Percentiles rank a stretch among this genome's conserved stretches.
Conservation (phyloP, 345 rosid species). For the Rhodamnia argentea region DNA sequence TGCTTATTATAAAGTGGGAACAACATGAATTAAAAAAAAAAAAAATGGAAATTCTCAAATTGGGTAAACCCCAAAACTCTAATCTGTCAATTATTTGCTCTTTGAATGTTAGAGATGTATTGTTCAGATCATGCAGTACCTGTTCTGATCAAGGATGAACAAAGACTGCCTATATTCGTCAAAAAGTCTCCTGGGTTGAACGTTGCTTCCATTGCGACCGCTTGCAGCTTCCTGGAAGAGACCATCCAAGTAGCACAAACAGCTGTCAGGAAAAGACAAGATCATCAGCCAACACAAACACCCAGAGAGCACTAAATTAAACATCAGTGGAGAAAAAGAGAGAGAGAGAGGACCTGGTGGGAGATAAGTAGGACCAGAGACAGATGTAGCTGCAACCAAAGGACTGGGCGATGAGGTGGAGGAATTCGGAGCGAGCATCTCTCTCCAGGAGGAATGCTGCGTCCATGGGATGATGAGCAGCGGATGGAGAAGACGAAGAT, state of each 20-base stretch:
- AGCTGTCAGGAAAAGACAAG: conserved; percentile 21
- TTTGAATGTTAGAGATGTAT: background rate
- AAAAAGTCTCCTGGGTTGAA: conserved; percentile 33
- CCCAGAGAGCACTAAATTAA: background rate
- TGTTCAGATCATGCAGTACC: conserved; percentile 7
- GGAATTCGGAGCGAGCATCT: conserved; percentile 24
- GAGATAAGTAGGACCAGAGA: conserved; percentile 44
- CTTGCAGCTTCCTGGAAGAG: conserved; percentile 23
- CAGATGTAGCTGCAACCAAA: conserved; percentile 51
- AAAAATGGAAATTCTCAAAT: background rate
- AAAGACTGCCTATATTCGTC: conserved; percentile 28
- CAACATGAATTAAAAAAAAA: background rate
- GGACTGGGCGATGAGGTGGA: conserved; percentile 34
- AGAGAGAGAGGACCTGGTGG: conserved; percentile 4
- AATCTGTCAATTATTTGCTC: background rate
- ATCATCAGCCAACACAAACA: background rate
- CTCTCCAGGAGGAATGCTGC: conserved; percentile 30
- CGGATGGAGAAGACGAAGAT: background rate
- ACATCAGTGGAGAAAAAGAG: background rate
- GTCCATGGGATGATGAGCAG: conserved; percentile 26
- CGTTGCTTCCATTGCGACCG: background rate
- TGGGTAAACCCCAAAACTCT: background rate
- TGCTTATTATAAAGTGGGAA: background rate
- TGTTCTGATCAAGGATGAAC: conserved; percentile 17
- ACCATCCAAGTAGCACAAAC: conserved; percentile 42